Base-by-base conservation (phyloP, 179 eudicot genomes). In the Silene coronaria region DNA sequence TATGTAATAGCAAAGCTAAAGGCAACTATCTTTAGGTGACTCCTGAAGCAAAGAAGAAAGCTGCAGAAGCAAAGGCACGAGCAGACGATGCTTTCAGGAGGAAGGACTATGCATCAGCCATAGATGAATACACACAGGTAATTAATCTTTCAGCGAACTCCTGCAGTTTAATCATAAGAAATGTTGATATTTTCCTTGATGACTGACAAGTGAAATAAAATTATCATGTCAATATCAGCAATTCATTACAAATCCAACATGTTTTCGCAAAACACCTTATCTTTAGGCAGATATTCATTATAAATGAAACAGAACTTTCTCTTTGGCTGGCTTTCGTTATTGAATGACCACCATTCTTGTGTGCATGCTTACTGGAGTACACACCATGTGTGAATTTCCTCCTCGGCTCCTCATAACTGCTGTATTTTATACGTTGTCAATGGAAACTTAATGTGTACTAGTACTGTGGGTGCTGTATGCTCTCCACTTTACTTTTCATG, bases 71-170 rank as follows among this genome's bases (percentile, higher is more conserved):
- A 74, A 95, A 95, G 86, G 77, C 85, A 19, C 88, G 91, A 64
- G 99, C 85, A 27, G 92, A 92, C 67, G 96, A 91, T 34, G 97
- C 97, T 78, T 95, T 89, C 81, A 89, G 64, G 73, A 81, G 74
- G 69, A 92, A 92, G 80, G 96, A 95, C 48, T 89, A 68, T 79
- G 75, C 73, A 53, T 60, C 66, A 74, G 99, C 99, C 11, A 77
- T 91, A 70, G 96, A 95, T 83, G 91, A 93, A 74, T 95, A 95
- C 84, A 89, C 97, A 53, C 93, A 92, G 88, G 99, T 95, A 71
- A 11, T 46, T 6, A 3, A 57, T 26, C 14, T 53, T 34, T 61
- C 60, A 53, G 46, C 16, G 12, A 64, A 32, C 21, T 61, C 6
- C 42, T 45, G 38, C 19, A 48, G 67, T 46, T 11, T 69, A 30